phyloP scores from a whole-genome alignment of 78 protist species.

The Dictyostelium purpureum region DNA sequence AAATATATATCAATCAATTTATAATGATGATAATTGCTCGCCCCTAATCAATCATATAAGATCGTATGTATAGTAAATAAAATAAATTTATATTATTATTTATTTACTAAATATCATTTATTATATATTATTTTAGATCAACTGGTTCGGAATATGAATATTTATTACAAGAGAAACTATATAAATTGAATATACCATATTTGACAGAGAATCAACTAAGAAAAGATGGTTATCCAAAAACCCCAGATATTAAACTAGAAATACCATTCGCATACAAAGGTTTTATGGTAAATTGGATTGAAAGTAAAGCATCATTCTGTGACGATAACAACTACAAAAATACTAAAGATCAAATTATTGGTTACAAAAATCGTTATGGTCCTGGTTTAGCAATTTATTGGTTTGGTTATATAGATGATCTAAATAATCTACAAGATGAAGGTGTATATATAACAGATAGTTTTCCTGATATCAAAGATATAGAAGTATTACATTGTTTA shows the following conservation, averaged over 20 bases:
- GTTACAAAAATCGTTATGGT: constrained; percentile 75
- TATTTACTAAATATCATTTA: neutral
- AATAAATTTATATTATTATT: neutral
- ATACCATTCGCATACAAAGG: constrained; percentile 48
- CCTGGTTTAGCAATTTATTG: constrained; percentile 78
- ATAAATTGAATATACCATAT: constrained; percentile 59
- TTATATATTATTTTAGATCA: constrained; percentile 6
- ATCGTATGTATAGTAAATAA: constrained; percentile 47
- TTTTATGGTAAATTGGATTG: constrained; percentile 65
- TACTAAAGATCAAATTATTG: constrained; percentile 66
- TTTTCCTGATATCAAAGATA: constrained; percentile 37
- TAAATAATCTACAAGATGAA: constrained; percentile 39
- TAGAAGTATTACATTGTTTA: neutral
- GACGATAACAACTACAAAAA: constrained; percentile 60
- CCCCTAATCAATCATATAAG: constrained; percentile 69
- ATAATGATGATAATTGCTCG: constrained; percentile 69
- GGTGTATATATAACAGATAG: constrained; percentile 18
- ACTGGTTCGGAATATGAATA: constrained; percentile 78
- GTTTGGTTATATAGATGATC: constrained; percentile 73
- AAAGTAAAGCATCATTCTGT: constrained; percentile 80
- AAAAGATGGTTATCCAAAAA: constrained; percentile 65
- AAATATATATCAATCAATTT: constrained; percentile 39
- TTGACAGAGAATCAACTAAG: constrained; percentile 53
- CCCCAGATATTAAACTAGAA: constrained; percentile 74
- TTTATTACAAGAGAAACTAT: constrained; percentile 66